These are phyloP conservation scores for Rhododendron vialii DNA, from an alignment of 148 eudicot genomes.

Conservation along the genomic window DNA sequence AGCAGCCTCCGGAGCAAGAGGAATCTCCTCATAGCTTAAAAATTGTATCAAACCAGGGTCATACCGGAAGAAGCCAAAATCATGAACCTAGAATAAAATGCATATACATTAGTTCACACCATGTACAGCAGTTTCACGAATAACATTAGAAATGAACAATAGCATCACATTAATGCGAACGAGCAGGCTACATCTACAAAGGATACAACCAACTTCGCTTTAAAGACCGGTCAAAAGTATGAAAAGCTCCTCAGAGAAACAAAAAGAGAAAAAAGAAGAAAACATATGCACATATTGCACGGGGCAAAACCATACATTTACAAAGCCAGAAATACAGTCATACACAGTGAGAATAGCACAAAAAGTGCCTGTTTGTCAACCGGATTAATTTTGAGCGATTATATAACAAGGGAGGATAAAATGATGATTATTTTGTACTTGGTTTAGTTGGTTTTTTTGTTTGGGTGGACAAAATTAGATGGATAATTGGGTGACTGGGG, in stretches of 20 bases:
- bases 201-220: not conserved
- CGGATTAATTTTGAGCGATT: too few species aligned
- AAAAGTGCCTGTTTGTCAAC: too few species aligned
- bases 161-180: not conserved
- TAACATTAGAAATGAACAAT: not conserved
- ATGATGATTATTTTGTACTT: too few species aligned
- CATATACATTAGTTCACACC: not conserved
- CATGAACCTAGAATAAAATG: constrained; percentile 67
- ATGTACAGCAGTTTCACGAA: not conserved
- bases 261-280: not conserved
- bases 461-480: too few species aligned
- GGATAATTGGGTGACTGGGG: too few species aligned
- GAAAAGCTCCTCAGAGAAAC: not conserved
- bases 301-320: not conserved
- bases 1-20: constrained; percentile 98
- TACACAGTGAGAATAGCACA: not conserved
- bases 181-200: not conserved
- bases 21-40: constrained; percentile 89
- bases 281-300: not conserved
- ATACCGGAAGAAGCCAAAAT: constrained; percentile 96
- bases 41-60: constrained; percentile 87
- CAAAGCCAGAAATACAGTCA: not conserved
- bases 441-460: too few species aligned
- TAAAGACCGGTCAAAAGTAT: not conserved
- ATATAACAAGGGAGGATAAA: too few species aligned